Percentiles rank a stretch among this genome's conserved stretches.
phyloP scores from a whole-genome alignment of 345 rosid species.

The Aquilaria sinensis region DNA sequence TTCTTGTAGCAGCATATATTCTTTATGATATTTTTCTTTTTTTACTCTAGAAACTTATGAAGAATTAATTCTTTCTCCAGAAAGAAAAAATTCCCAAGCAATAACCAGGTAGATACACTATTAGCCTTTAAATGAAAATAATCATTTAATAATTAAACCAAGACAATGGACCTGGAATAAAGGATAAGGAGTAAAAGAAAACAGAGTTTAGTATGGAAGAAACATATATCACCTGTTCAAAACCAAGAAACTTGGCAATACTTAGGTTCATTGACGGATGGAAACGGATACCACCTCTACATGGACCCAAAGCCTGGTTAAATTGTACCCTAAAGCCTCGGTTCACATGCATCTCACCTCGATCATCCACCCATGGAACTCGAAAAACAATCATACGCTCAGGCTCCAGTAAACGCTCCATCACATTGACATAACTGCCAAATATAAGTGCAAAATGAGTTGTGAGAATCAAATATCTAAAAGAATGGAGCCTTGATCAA shows the following conservation, averaged over 20 bases:
- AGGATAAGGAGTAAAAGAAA: slow-evolving; percentile 7
- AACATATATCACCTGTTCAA: slow-evolving; percentile 72
- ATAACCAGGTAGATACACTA: background rate
- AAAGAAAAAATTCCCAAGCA: no score
- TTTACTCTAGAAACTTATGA: no score
- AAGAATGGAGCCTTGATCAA: slow-evolving; percentile 19
- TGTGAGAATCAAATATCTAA: background rate
- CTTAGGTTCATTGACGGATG: slow-evolving; percentile 91
- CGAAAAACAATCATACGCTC: slow-evolving; percentile 90
- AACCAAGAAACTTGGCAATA: slow-evolving; percentile 87
- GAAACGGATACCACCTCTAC: slow-evolving; percentile 95
- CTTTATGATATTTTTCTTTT: no score
- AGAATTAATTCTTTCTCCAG: no score
- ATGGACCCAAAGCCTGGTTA: slow-evolving; percentile 93
- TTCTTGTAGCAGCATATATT: no score
- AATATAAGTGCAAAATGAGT: slow-evolving; percentile 20
- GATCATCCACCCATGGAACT: slow-evolving; percentile 98
- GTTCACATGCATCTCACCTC: slow-evolving; percentile 95
- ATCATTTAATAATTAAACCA: background rate
- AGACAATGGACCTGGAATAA: slow-evolving; percentile 9
- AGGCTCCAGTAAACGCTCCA: slow-evolving; percentile 95
- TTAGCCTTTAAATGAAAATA: background rate
- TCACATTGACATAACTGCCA: slow-evolving; percentile 86
- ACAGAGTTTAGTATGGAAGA: slow-evolving; percentile 8
- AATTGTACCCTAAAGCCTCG: slow-evolving; percentile 96